A percentile compares a stretch with the other conserved stretches of the same genome.
Conservation (phyloP, 805 yeast species). For the Wickerhamomyces xylosicus region DNA sequence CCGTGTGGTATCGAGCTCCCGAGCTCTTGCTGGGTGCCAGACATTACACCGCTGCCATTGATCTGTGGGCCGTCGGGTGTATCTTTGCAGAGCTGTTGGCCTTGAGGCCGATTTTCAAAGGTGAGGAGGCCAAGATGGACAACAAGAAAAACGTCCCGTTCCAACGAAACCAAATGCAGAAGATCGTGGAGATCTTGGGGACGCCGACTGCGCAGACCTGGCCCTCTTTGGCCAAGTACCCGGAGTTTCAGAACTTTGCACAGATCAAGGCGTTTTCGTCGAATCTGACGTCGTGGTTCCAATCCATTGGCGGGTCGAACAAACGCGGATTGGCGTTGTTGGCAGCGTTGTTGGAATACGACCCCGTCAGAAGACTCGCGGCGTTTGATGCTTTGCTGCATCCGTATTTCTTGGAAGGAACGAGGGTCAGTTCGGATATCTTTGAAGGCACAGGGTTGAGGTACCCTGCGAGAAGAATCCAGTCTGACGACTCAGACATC, state of each 20-base stretch:
- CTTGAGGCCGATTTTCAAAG: constrained; percentile 87
- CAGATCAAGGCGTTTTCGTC: constrained; percentile 49
- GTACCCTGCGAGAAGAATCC: constrained; percentile 82
- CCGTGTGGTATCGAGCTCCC: constrained; percentile 96
- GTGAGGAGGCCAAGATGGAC: constrained; percentile 95
- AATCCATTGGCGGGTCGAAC: constrained; percentile 67
- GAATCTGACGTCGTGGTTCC: constrained; percentile 78
- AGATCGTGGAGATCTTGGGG: constrained; percentile 88
- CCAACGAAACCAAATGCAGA: constrained; percentile 85
- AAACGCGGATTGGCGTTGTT: constrained; percentile 58
- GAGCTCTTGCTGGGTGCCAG: constrained; percentile 84
- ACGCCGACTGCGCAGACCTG: constrained; percentile 73
- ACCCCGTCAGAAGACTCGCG: constrained; percentile 70
- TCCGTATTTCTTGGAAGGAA: constrained; percentile 65
- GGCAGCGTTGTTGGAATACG: constrained; percentile 61
- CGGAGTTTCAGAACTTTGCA: constrained; percentile 66
- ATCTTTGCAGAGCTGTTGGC: constrained; percentile 86
- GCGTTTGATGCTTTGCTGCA: constrained; percentile 72
- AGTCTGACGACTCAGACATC: constrained; percentile 80
- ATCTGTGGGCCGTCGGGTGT: constrained; percentile 94
- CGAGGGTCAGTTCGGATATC: constrained; percentile 63
- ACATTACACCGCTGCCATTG: constrained; percentile 88
- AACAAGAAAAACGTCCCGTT: constrained; percentile 89
- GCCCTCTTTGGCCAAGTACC: constrained; percentile 72
- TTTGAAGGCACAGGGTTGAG: constrained; percentile 65